Percentiles rank a stretch among this genome's conserved stretches.
phyloP scores from a whole-genome alignment of 768 basidiomycete species.

The Auricularia cornea region DNA sequence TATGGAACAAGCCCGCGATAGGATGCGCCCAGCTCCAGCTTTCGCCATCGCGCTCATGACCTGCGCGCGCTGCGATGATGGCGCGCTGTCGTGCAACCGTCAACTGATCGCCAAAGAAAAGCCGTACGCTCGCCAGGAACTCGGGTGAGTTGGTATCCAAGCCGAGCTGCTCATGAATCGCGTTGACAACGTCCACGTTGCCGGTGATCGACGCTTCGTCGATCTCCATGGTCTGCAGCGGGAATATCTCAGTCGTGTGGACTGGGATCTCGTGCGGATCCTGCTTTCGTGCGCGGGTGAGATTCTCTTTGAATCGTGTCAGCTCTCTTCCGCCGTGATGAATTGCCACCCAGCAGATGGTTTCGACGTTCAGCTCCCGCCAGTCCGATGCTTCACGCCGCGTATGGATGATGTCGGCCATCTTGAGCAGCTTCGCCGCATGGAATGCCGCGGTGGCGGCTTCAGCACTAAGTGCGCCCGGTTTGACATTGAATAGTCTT shows the following conservation, averaged over 20 bases:
- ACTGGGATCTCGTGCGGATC: constrained; percentile 21
- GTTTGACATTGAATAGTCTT: background rate
- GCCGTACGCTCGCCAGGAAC: constrained; percentile 10
- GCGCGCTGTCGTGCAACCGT: constrained; percentile 27
- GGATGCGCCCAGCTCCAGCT: constrained; percentile 19
- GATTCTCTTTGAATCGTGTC: constrained; percentile 14
- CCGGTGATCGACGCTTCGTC: constrained; percentile 28
- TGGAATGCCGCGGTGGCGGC: background rate
- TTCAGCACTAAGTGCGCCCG: background rate
- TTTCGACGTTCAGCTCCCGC: background rate
- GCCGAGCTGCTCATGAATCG: constrained; percentile 20
- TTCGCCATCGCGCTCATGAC: constrained; percentile 20
- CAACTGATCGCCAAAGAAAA: constrained; percentile 29
- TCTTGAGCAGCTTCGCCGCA: background rate
- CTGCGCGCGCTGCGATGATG: constrained; percentile 21
- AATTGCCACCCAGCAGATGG: constrained; percentile 15
- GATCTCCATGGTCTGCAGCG: constrained; percentile 28
- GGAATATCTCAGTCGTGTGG: constrained; percentile 22
- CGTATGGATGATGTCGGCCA: background rate
- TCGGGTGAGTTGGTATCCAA: constrained; percentile 6
- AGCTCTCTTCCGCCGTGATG: constrained; percentile 24
- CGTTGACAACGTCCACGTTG: constrained; percentile 26
- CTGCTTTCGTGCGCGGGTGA: constrained; percentile 12
- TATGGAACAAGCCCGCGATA: constrained; percentile 32
- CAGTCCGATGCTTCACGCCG: background rate